Base-by-base conservation (phyloP, 495 filamentous ascomycete species). In the Penicillium manginii region DNA sequence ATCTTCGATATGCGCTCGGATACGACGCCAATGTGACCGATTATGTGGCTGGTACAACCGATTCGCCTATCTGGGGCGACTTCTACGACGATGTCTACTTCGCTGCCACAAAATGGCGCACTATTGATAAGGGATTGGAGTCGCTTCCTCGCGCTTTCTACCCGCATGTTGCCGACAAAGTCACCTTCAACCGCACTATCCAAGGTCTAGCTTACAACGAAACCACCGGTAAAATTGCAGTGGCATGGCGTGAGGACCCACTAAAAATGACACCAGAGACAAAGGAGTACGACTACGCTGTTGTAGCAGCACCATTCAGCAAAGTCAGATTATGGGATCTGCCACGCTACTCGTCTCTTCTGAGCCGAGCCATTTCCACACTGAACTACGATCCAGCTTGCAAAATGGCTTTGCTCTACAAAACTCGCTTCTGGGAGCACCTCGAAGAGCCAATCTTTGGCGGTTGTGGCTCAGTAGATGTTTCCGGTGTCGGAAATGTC, bases 401-500 rank as follows among this genome's bases (percentile, higher is more conserved):
- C 76, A 90, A 90, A 55, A 67, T 90, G 0, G 80, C 86, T 0
- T 76, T 90, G 3, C 84, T 85, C 42, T 90, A 84, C 69, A 67
- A 74, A 55, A 81, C 82, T 0, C 80, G 87, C 4, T 90, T 90
- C 79, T 90, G 88, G 87, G 87, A 89, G 58, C 80, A 88, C 42
- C 74, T 80, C 54, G 63, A 71, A 14, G 71, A 78, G 12, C 87
- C 87, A 6, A 89, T 90, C 65, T 73, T 81, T 55, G 87, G 87
- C 37, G 83, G 84, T 1, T 89, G 86, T 59, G 79, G 79, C 17
- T 75, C 73, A 0, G 75, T 79, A 5, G 83, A 89, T 60, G 83
- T 88, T 32, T 73, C 82, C 1, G 84, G 85, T 1, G 77, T 89
- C 47, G 80, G 82, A 0, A 73, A 48, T 3, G 79, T 87, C 52